Evolutionary conservation across 371 early-diverging fungal species (phyloP), one percentile per base, ranked within the genome.

Genomic region (Massospora cicadina): DNA sequence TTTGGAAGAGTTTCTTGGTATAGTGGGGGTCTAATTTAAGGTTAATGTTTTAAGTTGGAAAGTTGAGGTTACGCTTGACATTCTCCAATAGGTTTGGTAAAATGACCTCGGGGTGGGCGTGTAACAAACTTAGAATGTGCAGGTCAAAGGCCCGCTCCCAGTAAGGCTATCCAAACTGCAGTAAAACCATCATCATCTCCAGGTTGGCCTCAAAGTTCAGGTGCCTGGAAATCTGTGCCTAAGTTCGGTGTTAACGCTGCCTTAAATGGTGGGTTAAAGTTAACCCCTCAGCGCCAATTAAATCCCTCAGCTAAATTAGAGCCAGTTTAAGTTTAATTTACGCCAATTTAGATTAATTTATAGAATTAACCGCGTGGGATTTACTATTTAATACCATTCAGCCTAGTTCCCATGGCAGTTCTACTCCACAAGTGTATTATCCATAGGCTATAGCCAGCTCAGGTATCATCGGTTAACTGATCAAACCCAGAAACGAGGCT

Each of bases 141-240:
- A 25, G 13, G 28, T 57, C 58, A 57, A 57, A 57, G 12, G 58
- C 58, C 23, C 23, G 7, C 26, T 57, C n/a, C 58, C 58, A 57
- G 28, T 57, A 57, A 25, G 58, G 58, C 58, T 26, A 57, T 26
- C 58, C 58, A 3, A 57, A 3, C 28, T 57, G 58, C 23, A 57
- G 17, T 12, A 57, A n/a, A n/a, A 57, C 26, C 7, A n/a, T 25
- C 58, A 57, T 57, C 12, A 23, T 25, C 26, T 57, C 58, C 26
- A 27, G 12, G 26, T 57, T 25, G 23, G 23, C 28, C 10, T 12
- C 13, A 23, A 57, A 23, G 26, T 57, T 57, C 28, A 27, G 26
- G 28, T 25, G 17, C 28, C 25, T 17, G 13, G 23, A 27, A 7
- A 57, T 57, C 26, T 57, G 23, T 5, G 28, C 58, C 28, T 23